A percentile compares a stretch with the other conserved stretches of the same genome.
These are phyloP conservation scores for Amniculicola lignicola DNA, from an alignment of 495 filamentous ascomycete species.

Conservation along the genomic window DNA sequence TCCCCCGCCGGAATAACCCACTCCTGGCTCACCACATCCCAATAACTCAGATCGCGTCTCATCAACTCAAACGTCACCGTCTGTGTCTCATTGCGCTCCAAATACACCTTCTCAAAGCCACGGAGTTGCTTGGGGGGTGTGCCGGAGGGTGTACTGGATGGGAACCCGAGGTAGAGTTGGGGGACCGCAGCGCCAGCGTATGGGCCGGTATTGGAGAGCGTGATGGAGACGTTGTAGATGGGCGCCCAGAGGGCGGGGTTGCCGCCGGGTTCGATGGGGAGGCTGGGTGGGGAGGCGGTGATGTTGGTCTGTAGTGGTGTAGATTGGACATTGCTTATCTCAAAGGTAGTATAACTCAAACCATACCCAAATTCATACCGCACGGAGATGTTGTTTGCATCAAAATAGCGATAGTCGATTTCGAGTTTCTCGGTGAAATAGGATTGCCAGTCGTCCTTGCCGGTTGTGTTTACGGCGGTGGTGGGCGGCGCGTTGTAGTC, in stretches of 20 bases:
- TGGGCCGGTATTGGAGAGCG: slow-evolving; percentile 51
- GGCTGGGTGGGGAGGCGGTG: not conserved
- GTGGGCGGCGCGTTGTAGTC: slow-evolving; percentile 39
- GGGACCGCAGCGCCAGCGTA: slow-evolving; percentile 54
- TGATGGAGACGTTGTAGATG: slow-evolving; percentile 44
- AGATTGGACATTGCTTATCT: not conserved
- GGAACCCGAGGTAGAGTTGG: slow-evolving; percentile 51
- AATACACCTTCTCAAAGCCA: slow-evolving; percentile 54
- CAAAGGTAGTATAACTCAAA: slow-evolving; percentile 27
- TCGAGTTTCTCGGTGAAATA: slow-evolving; percentile 49
- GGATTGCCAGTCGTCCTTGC: slow-evolving; percentile 6
- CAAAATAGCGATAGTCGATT: slow-evolving; percentile 54
- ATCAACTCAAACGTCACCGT: slow-evolving; percentile 48
- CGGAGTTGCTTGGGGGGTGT: slow-evolving; percentile 51
- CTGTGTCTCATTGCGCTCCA: slow-evolving; percentile 45
- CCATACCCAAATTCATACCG: slow-evolving; percentile 50
- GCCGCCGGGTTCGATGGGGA: slow-evolving; percentile 12
- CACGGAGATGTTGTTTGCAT: slow-evolving; percentile 43
- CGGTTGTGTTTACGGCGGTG: slow-evolving; percentile 8
- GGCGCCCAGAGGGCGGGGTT: slow-evolving; percentile 8
- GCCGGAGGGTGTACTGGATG: slow-evolving; percentile 25
- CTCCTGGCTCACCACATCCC: slow-evolving; percentile 49
- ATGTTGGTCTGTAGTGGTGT: not conserved
- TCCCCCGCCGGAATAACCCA: slow-evolving; percentile 52
- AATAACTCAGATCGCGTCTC: slow-evolving; percentile 55